phyloP scores from a whole-genome alignment of 257 asterid genomes.

The Solanum sejunctum region DNA sequence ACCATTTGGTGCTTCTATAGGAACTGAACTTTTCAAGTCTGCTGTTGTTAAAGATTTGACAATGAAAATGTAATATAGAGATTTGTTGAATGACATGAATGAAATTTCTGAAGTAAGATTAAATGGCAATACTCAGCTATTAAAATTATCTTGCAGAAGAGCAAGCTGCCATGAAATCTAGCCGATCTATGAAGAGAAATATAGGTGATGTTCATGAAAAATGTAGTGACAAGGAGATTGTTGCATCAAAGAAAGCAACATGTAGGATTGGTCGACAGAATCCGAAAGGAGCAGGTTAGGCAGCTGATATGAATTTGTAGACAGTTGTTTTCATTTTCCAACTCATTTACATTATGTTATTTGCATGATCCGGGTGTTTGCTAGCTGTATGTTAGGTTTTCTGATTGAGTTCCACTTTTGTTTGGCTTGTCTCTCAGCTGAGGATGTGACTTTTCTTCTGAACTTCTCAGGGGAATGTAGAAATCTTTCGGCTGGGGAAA shows the following conservation, averaged over 20 bases:
- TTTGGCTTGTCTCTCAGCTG: not conserved
- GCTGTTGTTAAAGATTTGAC: not conserved
- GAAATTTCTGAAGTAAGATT: not conserved
- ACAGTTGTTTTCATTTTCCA: not conserved
- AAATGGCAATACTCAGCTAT: not conserved
- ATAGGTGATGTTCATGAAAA: slow-evolving; percentile 4
- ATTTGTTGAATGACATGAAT: not conserved
- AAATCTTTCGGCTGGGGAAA: not conserved
- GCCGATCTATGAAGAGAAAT: slow-evolving; percentile 8
- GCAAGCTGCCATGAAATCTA: slow-evolving; percentile 3
- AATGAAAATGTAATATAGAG: not conserved
- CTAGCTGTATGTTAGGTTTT: not conserved
- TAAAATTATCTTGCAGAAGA: not conserved
- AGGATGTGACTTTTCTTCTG: not conserved
- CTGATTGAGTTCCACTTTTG: not conserved
- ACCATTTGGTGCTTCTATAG: not conserved
- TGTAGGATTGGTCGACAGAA: not conserved
- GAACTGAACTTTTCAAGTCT: not conserved
- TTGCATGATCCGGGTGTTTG: not conserved
- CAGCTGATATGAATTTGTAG: not conserved
- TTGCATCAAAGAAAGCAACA: not conserved
- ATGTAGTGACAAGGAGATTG: not conserved
- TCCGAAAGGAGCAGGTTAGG: slow-evolving; percentile 10
- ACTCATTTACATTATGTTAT: not conserved
- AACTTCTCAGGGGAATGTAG: not conserved